Percentiles rank a stretch among this genome's conserved stretches.
phyloP scores from a whole-genome alignment of 2,329 filamentous ascomycete species.

The Beauveria rudraprayagi region DNA sequence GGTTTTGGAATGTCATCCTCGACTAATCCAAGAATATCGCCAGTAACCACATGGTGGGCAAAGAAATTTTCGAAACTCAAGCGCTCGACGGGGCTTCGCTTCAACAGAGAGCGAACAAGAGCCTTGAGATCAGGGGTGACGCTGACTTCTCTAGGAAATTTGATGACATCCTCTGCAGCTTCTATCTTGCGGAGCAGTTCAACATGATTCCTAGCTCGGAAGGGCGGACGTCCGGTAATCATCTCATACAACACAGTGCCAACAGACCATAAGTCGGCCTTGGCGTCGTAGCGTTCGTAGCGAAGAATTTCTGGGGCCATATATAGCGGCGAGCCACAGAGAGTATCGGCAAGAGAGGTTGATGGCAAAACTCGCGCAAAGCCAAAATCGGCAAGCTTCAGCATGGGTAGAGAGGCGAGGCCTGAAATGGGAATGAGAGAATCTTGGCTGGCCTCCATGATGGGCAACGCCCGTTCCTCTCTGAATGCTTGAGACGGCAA shows the following conservation, averaged over 20 bases:
- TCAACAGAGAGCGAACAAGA: conserved; percentile 72
- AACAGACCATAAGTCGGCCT: conserved; percentile 95
- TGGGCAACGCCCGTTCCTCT: conserved; percentile 44
- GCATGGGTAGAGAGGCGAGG: conserved; percentile 78
- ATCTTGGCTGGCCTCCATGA: conserved; percentile 69
- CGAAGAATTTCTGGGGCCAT: conserved; percentile 98
- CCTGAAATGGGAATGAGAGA: conserved; percentile 76
- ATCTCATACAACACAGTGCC: conserved; percentile 95
- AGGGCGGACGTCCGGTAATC: conserved; percentile 83
- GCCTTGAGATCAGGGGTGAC: conserved; percentile 71
- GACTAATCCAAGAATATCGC: conserved; percentile 71
- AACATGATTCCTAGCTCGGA: conserved; percentile 87
- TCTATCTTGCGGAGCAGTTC: conserved; percentile 91
- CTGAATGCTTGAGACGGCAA: conserved; percentile 72
- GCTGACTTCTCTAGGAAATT: conserved; percentile 65
- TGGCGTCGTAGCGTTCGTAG: conserved; percentile 95
- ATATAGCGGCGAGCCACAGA: conserved; percentile 93
- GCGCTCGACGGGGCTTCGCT: conserved; percentile 76
- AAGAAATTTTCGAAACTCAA: conserved; percentile 86
- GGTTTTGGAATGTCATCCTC: conserved; percentile 60
- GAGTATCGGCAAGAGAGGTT: conserved; percentile 86
- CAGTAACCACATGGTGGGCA: conserved; percentile 60
- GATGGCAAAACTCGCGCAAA: conserved; percentile 88
- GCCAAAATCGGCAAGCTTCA: conserved; percentile 98
- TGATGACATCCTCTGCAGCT: conserved; percentile 75